Percentiles rank a stretch among this genome's conserved stretches.
Evolutionary conservation across 2,329 filamentous ascomycete species (phyloP).

Genomic region (Juglanconis sp.): DNA sequence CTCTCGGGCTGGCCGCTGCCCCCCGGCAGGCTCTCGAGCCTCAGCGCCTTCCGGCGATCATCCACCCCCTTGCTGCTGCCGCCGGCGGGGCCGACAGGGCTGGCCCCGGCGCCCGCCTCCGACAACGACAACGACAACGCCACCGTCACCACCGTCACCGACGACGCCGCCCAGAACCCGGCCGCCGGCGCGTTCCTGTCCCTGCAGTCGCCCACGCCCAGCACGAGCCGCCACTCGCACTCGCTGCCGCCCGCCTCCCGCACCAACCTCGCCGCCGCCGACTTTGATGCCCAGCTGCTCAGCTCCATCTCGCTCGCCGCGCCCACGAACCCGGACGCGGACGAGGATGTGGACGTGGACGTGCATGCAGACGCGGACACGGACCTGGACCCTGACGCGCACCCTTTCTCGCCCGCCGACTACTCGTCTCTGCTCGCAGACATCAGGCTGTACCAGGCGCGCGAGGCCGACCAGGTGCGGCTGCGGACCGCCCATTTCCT

Average conservation of each 20-base stretch:
- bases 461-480: slow-evolving; percentile 69
- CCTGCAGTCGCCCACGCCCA: slow-evolving; percentile 31
- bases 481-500: slow-evolving; percentile 74
- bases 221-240: slow-evolving; percentile 10
- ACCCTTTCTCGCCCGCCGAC: slow-evolving; percentile 20
- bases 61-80: slow-evolving; percentile 21
- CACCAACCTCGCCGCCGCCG: neutral
- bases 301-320: slow-evolving; percentile 22
- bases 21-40: slow-evolving; percentile 15
- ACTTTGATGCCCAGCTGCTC: slow-evolving; percentile 20
- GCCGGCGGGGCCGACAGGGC: neutral
- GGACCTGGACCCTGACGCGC: slow-evolving; percentile 11
- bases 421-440: slow-evolving; percentile 70
- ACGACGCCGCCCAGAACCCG: slow-evolving; percentile 25
- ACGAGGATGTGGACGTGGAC: no score
- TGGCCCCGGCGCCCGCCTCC: neutral
- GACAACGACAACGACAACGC: slow-evolving; percentile 20
- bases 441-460: slow-evolving; percentile 63
- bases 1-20: slow-evolving; percentile 13
- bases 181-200: slow-evolving; percentile 35
- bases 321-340: slow-evolving; percentile 8
- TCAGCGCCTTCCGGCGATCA: slow-evolving; percentile 8
- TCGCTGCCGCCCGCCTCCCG: slow-evolving; percentile 4
- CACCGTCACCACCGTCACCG: slow-evolving; percentile 19
- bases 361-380: no score